Evolutionary conservation across 371 early-diverging fungal genomes (phyloP), one percentile per base, ranked within the genome.

Genomic region (Rhizopus stolonifer): DNA sequence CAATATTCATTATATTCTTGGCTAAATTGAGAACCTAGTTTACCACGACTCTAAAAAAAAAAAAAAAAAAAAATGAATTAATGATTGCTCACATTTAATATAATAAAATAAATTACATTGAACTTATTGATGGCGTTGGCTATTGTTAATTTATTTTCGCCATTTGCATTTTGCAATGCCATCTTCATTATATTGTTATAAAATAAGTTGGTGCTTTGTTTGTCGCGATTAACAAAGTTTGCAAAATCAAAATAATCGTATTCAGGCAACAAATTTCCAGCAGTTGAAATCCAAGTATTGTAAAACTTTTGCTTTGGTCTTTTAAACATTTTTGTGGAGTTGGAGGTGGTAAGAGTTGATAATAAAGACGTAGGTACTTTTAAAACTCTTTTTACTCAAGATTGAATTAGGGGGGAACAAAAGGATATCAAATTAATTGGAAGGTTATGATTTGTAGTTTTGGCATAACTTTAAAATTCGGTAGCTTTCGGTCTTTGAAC

Each of bases 1-100:
- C 38, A 36, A 36, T 36, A 36, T 36, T 36, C 38, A 36, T 36
- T 36, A 36, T 14, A 36, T 36, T 14, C 38, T 36, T 36, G 38
- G 15, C 38, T 15, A 36, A 36, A 36, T 36, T 36, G 38, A 36
- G 15, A 36, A 36, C 38, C 38, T 15, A 36, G 38, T 36, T 36
- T 36, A 14, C 38, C 14, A 36, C 15, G 38, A 15, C 38, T 15
- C 8, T 14, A 36, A 36, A 36, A 36, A 36, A n/a, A n/a, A n/a
- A n/a, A n/a, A n/a, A n/a, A n/a, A n/a, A n/a, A n/a, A n/a, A n/a
- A n/a, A n/a, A n/a, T n/a, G n/a, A 31, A 31, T 31, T 36, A 36
- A 14, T 14, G 38, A 36, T 15, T 36, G 38, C 38, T 36, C 38
- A 36, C 38, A 36, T 36, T 36, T 15, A 36, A 15, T 15, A 36